Conservation (phyloP, 2,329 filamentous ascomycete genomes). For the Penicillium psychrosexuale region DNA sequence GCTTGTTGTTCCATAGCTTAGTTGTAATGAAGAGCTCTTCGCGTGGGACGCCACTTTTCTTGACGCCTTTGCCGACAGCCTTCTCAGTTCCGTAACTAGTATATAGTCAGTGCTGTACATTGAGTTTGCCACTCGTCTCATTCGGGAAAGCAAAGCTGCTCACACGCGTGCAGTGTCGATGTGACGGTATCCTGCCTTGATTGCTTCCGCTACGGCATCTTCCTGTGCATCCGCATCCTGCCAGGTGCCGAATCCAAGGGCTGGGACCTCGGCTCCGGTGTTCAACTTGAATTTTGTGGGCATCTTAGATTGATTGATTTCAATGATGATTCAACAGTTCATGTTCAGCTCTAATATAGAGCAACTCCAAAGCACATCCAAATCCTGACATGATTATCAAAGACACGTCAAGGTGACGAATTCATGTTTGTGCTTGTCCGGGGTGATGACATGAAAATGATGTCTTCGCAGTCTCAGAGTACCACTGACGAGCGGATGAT, state of each 20-base stretch:
- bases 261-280: conserved; percentile 47
- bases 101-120: neutral
- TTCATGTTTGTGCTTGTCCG: neutral
- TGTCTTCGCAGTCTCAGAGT: neutral
- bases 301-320: conserved; percentile 13
- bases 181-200: conserved; percentile 54
- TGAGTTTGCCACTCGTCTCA: neutral
- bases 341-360: neutral
- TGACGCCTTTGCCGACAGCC: conserved; percentile 64
- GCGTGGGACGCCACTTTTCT: conserved; percentile 61
- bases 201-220: conserved; percentile 46
- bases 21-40: conserved; percentile 64
- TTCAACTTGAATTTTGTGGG: conserved; percentile 46
- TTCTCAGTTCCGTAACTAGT: conserved; percentile 60
- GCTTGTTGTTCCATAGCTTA: conserved; percentile 65
- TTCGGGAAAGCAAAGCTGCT: conserved; percentile 5
- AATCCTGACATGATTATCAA: too few relatives aligned
- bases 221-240: conserved; percentile 52
- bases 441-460: neutral
- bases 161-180: conserved; percentile 52
- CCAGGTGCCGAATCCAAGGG: conserved; percentile 55
- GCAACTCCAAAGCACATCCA: too few relatives aligned
- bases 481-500: neutral
- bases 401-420: neutral
- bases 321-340: neutral